Percentiles rank a stretch among this genome's conserved stretches.
phyloP scores from a whole-genome alignment of 768 basidiomycete genomes.

The Boletellus ananiceps region DNA sequence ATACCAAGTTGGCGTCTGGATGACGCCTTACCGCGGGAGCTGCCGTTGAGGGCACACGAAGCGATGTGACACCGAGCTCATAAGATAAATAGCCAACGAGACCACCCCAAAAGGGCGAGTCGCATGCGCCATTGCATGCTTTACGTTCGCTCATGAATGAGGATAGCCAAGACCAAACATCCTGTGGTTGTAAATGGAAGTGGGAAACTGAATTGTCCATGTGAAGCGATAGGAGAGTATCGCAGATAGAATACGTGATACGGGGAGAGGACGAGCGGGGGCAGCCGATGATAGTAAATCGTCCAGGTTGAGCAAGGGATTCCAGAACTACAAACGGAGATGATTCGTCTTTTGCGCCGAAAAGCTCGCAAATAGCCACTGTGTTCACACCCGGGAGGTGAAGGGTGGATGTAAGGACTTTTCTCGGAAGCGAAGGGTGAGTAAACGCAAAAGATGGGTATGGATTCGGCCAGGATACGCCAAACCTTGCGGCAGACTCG shows the following conservation, averaged over 20 bases:
- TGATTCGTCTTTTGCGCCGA: slow-evolving; percentile 54
- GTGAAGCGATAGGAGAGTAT: slow-evolving; percentile 44
- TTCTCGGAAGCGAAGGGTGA: slow-evolving; percentile 19
- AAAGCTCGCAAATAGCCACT: slow-evolving; percentile 52
- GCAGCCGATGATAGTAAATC: slow-evolving; percentile 67
- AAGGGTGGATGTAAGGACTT: slow-evolving; percentile 38
- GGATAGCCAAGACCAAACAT: slow-evolving; percentile 73
- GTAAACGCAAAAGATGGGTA: slow-evolving; percentile 20
- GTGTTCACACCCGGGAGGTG: slow-evolving; percentile 41
- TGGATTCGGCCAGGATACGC: slow-evolving; percentile 56
- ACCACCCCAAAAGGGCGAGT: slow-evolving; percentile 82
- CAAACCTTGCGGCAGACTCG: slow-evolving; percentile 35
- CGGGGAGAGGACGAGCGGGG: slow-evolving; percentile 50
- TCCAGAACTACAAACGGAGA: slow-evolving; percentile 70
- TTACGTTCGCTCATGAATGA: slow-evolving; percentile 57
- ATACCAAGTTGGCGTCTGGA: slow-evolving; percentile 71
- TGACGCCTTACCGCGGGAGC: slow-evolving; percentile 35
- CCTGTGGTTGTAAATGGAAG: slow-evolving; percentile 44
- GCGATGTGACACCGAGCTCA: slow-evolving; percentile 63
- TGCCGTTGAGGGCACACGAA: slow-evolving; percentile 42
- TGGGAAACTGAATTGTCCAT: slow-evolving; percentile 32
- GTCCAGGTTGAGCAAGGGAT: slow-evolving; percentile 71
- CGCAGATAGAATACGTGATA: slow-evolving; percentile 54
- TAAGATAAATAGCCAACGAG: slow-evolving; percentile 76
- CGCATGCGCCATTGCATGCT: slow-evolving; percentile 43